phyloP scores from a whole-genome alignment of 106 monocot species.

The Acorus calamus region DNA sequence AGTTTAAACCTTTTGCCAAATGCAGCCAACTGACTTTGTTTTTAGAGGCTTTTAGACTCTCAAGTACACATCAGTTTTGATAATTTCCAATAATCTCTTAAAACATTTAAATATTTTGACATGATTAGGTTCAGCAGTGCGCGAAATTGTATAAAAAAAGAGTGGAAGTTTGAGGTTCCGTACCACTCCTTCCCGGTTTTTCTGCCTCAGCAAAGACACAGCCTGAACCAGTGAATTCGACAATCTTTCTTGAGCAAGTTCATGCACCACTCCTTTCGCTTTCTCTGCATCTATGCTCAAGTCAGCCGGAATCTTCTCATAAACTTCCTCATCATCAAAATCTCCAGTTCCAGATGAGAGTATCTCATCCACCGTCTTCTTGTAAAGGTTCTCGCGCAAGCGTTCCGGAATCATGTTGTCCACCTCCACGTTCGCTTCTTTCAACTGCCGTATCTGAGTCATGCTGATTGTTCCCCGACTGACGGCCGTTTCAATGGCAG shows the following conservation, averaged over 20 bases:
- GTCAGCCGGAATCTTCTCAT: conserved; percentile 75
- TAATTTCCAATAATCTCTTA: no score
- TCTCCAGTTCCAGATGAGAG: conserved; percentile 82
- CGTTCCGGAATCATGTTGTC: conserved; percentile 79
- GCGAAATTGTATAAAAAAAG: no score
- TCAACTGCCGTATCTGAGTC: conserved; percentile 74
- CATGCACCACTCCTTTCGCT: conserved; percentile 67
- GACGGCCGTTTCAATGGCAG: conserved; percentile 84
- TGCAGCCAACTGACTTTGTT: no score
- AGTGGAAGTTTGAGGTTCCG: not conserved
- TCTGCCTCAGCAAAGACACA: conserved; percentile 66
- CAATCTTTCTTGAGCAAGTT: conserved; percentile 63
- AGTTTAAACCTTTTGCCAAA: no score
- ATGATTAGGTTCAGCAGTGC: no score
- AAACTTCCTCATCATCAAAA: conserved; percentile 82
- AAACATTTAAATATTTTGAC: no score
- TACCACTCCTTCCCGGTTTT: conserved; percentile 85
- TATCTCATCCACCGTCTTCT: conserved; percentile 82
- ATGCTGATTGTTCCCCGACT: conserved; percentile 81
- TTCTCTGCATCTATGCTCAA: conserved; percentile 59
- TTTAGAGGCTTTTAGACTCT: no score
- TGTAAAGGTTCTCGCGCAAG: conserved; percentile 76
- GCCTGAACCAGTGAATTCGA: conserved; percentile 87
- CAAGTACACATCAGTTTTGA: no score
- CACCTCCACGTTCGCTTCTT: conserved; percentile 68